Evolutionary conservation across 192 early-diverging fungal species (phyloP).

Genomic region (Diversispora eburnea): DNA sequence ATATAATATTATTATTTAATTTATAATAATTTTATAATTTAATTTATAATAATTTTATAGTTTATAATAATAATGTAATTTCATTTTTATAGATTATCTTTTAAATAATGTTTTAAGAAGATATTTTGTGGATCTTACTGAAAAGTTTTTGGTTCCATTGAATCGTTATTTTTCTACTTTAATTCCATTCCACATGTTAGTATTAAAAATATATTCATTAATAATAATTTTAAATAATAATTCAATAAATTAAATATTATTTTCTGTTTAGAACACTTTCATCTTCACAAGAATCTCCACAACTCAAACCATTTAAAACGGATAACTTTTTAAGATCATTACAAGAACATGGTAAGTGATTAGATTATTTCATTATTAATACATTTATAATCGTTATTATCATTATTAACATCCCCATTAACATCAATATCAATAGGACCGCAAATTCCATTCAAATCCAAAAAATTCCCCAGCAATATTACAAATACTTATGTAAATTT

Average conservation of each 20-base stretch:
- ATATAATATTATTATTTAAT: too few relatives aligned
- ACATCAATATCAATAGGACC: slow-evolving; percentile 36
- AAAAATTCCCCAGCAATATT: slow-evolving; percentile 41
- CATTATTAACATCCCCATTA: slow-evolving; percentile 31
- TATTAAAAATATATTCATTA: neutral
- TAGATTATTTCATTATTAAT: slow-evolving; percentile 28
- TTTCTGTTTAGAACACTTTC: slow-evolving; percentile 12
- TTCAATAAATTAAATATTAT: neutral
- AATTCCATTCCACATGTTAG: slow-evolving; percentile 64
- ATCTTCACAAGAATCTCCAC: slow-evolving; percentile 46
- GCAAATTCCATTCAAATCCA: slow-evolving; percentile 44
- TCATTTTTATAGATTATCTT: slow-evolving; percentile 54
- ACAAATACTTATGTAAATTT: slow-evolving; percentile 69
- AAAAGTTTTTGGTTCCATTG: slow-evolving; percentile 91
- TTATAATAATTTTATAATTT: too few relatives aligned
- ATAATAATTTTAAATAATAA: neutral
- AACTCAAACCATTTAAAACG: slow-evolving; percentile 75
- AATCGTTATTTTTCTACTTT: slow-evolving; percentile 90
- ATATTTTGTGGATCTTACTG: slow-evolving; percentile 91
- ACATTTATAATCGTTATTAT: neutral
- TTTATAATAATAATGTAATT: too few relatives aligned
- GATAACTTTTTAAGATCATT: slow-evolving; percentile 69
- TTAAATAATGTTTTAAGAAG: slow-evolving; percentile 90
- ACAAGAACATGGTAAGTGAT: slow-evolving; percentile 47
- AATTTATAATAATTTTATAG: too few relatives aligned